Evolutionary conservation across 768 basidiomycete genomes (phyloP), one percentile per base, ranked within the genome.

Genomic region (Lentinula guzmanii): DNA sequence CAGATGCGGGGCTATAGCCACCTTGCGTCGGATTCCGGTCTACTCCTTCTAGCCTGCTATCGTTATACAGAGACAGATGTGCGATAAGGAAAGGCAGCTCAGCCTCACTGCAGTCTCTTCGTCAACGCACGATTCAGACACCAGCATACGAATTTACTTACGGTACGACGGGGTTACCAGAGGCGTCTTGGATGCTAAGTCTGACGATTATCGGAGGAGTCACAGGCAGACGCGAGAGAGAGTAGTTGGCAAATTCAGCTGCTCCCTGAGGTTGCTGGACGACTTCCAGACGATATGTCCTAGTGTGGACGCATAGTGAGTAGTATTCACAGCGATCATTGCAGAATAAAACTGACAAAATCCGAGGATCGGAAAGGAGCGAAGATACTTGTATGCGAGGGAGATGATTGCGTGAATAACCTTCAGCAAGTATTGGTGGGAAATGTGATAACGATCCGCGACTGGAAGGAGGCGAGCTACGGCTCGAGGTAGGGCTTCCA

Each of bases 51-150:
- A 74, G 67, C 15, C 91, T 93, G 63, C 92, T 88, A 24, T 79
- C 86, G 33, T 85, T 84, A 69, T 82, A 86, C 35, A 96, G 73
- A 3, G 91, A 88, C 56, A 95, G 75, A 68, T 93, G 89, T 34
- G 92, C 90, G 64, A 95, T 81, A 48, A 97, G 81, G 73, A 95
- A 97, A 4, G 92, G 92, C 46, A 95, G 77, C 67, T 95, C 94
- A 65, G 83, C 79, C 72, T 93, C 89, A 50, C 94, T 95, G 70
- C 65, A 61, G 69, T 70, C 68, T 50, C 42, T 13, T 21, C 24
- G 42, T 16, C 9, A 34, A 16, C 4, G 28, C 5, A 16, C 41
- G 9, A 1, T 15, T 13, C n/a, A 10, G 10, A 21, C 10, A 3
- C 13, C 18, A 28, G 8, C 11, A n/a, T 10, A 34, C 16, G 21